phyloP scores from a whole-genome alignment of 1,284 basidiomycete genomes.

The Polyporus tsugae region DNA sequence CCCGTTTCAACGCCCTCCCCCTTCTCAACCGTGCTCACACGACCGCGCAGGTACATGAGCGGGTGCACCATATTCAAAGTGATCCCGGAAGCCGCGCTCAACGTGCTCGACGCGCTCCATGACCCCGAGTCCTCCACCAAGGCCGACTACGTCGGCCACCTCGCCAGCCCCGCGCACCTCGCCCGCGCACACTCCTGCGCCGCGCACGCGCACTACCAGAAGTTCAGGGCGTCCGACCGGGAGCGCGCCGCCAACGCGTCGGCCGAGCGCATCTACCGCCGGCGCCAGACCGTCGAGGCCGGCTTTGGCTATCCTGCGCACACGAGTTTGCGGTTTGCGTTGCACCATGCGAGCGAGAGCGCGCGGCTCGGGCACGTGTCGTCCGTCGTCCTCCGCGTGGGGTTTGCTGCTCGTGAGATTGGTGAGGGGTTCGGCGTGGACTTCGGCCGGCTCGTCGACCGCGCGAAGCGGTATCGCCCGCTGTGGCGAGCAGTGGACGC shows the following conservation, averaged over 20 bases:
- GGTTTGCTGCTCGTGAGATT: conserved; percentile 12
- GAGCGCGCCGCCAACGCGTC: conserved; percentile 2
- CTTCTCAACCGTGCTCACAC: not conserved
- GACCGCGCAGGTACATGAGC: conserved; percentile 20
- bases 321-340: conserved; percentile 13
- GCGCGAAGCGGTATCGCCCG: conserved; percentile 14
- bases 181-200: conserved; percentile 27
- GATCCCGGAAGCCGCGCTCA: conserved; percentile 22
- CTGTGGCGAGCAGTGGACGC: conserved; percentile 18
- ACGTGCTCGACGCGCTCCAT: conserved; percentile 20
- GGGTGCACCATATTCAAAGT: conserved; percentile 18
- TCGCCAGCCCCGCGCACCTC: conserved; percentile 1
- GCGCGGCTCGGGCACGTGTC: conserved; percentile 23
- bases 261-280: conserved; percentile 16
- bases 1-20: no score
- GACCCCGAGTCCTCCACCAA: conserved; percentile 10
- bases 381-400: conserved; percentile 15
- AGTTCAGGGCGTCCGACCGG: conserved; percentile 13
- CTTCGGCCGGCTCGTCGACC: conserved; percentile 2
- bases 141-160: conserved; percentile 11
- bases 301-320: conserved; percentile 18
- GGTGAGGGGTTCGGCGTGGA: conserved; percentile 17
- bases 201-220: conserved; percentile 18
- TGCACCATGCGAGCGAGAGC: conserved; percentile 24
- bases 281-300: conserved; percentile 8